These are phyloP conservation scores for Stachybotrys elegans DNA, from an alignment of 2,329 filamentous ascomycete genomes.

Conservation along the genomic window DNA sequence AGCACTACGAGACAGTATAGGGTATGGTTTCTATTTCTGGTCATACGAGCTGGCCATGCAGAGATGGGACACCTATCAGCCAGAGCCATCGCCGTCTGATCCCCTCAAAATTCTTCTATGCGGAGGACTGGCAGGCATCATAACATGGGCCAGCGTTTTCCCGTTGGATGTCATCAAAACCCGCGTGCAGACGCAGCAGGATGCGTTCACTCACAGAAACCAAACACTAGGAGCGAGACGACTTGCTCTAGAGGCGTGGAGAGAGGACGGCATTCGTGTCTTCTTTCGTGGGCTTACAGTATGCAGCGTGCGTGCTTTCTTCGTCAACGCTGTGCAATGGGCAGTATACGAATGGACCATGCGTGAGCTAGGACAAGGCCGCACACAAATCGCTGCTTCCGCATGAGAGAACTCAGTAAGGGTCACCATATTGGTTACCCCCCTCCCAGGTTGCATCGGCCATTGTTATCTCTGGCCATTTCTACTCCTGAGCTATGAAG, in stretches of 20 bases:
- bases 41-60: conserved; percentile 73
- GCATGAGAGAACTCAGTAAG: no score
- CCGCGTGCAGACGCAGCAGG: conserved; percentile 70
- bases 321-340: conserved; percentile 94
- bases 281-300: conserved; percentile 74
- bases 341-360: conserved; percentile 88
- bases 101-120: conserved; percentile 69
- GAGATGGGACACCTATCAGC: conserved; percentile 26
- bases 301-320: conserved; percentile 80
- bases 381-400: conserved; percentile 9
- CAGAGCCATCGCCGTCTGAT: conserved; percentile 25
- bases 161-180: conserved; percentile 93
- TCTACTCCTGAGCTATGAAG: no score
- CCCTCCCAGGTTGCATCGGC: no score
- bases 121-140: conserved; percentile 80
- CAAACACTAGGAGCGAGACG: conserved; percentile 47
- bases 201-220: conserved; percentile 10
- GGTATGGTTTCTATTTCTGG: conserved; percentile 99
- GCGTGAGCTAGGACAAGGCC: conserved; percentile 40
- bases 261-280: conserved; percentile 51
- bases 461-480: no score
- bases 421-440: no score
- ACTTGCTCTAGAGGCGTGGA: conserved; percentile 63
- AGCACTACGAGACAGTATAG: conserved; percentile 75
- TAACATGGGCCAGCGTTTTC: conserved; percentile 87